Evolutionary conservation across 2,329 filamentous ascomycete species (phyloP), one percentile per base, ranked within the genome.

Genomic region (Colletotrichum orchidophilum): DNA sequence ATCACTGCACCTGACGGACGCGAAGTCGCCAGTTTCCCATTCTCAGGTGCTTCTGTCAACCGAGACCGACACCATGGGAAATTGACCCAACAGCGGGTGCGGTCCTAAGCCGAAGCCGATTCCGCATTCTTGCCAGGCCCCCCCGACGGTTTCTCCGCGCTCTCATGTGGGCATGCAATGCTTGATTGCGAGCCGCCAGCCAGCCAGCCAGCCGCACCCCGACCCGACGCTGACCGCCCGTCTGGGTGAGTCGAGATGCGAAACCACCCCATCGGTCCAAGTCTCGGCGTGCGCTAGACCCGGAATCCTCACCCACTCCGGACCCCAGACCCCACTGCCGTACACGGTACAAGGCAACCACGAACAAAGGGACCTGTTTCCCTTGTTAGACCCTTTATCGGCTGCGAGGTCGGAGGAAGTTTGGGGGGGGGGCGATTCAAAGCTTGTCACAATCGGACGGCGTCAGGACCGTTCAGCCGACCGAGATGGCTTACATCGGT

Each of bases 381-480:
- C 15, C 21, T 29, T 13, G 35, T 24, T 58, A 33, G 67, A 26
- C 55, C 63, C 50, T 60, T 49, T 57, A 39, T 27, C 33, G 52
- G 26, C 52, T 62, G 63, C 68, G 68, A 71, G 57, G 21, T 71
- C 66, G 66, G 66, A 69, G 61, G 31, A 29, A 42, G 7, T 50
- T 11, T 21, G n/a, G 35, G 65, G n/a, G n/a, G n/a, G n/a, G n/a
- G n/a, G n/a, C n/a, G n/a, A n/a, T n/a, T 15, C 8, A 6, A 35
- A 29, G 29, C 31, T 7, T 24, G 15, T 18, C 29, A 33, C 7
- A 18, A 15, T 8, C 54, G 54, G 63, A 53, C 62, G 46, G 54
- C 53, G 42, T 33, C 8, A 53, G 26, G 49, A 21, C 49, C 26
- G 12, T 67, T 63, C 52, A 29, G 58, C 58, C 53, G 58, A 62